These are phyloP conservation scores for Mycena indigotica DNA, from an alignment of 768 basidiomycete genomes.

Conservation along the genomic window DNA sequence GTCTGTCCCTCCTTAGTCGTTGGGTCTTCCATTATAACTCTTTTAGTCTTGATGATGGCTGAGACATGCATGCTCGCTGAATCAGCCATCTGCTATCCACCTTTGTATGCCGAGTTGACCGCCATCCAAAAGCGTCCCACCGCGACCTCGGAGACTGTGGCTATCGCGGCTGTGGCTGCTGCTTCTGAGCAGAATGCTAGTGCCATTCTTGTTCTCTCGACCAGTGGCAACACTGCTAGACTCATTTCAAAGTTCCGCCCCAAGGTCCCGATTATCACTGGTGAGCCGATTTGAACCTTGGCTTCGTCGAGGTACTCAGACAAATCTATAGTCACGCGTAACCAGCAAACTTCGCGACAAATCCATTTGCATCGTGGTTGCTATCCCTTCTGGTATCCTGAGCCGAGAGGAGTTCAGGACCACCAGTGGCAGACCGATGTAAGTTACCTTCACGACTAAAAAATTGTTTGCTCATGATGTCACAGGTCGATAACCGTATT, in stretches of 20 bases:
- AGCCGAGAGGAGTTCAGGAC: constrained; percentile 84
- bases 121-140: constrained; percentile 83
- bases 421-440: constrained; percentile 99
- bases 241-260: constrained; percentile 97
- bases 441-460: constrained; percentile 32
- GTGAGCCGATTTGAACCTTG: constrained; percentile 46
- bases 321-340: constrained; percentile 83
- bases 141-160: constrained; percentile 92
- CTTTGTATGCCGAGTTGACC: constrained; percentile 88
- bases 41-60: constrained; percentile 95
- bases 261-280: constrained; percentile 89
- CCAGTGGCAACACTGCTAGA: constrained; percentile 94
- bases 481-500: constrained; percentile 84
- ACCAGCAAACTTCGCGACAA: constrained; percentile 93
- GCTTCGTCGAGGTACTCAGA: background rate
- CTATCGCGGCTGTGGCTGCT: constrained; percentile 94
- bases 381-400: constrained; percentile 96
- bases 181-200: constrained; percentile 93
- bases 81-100: constrained; percentile 91
- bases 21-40: too few species aligned
- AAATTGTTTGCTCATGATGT: constrained; percentile 13
- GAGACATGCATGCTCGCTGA: constrained; percentile 98
- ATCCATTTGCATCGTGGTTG: constrained; percentile 95
- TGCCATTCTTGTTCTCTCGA: constrained; percentile 95
- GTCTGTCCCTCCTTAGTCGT: constrained; percentile 37